phyloP scores from a whole-genome alignment of 768 basidiomycete species.

The Russula sp. region DNA sequence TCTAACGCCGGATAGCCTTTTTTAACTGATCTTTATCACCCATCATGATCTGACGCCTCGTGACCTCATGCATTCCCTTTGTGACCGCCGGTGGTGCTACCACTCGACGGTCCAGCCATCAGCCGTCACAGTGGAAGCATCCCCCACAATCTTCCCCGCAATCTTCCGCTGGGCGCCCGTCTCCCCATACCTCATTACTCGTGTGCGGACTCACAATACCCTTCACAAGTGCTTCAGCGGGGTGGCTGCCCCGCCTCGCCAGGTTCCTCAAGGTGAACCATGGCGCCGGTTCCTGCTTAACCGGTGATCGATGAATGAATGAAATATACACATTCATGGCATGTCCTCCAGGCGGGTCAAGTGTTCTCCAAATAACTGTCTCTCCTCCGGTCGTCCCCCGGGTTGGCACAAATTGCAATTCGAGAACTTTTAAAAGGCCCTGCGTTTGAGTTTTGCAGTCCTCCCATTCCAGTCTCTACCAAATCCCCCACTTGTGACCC shows the following conservation, averaged over 20 bases:
- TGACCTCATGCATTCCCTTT: slow-evolving; percentile 8
- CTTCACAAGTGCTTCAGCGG: slow-evolving; percentile 26
- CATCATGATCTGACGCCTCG: slow-evolving; percentile 27
- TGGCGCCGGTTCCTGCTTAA: slow-evolving; percentile 21
- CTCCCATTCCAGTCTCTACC: slow-evolving; percentile 11
- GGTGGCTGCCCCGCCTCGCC: slow-evolving; percentile 8
- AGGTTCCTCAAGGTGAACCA: slow-evolving; percentile 14
- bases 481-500: slow-evolving; percentile 8
- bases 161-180: slow-evolving; percentile 15
- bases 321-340: slow-evolving; percentile 8
- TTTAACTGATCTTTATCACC: slow-evolving; percentile 28
- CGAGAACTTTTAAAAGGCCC: slow-evolving; percentile 20
- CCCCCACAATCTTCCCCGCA: slow-evolving; percentile 17
- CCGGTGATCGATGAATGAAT: slow-evolving; percentile 24
- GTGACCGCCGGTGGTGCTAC: background rate
- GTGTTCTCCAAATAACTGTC: slow-evolving; percentile 9
- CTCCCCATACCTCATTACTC: slow-evolving; percentile 15
- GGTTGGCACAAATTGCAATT: slow-evolving; percentile 28
- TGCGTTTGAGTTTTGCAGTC: background rate
- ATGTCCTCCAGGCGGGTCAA: slow-evolving; percentile 16
- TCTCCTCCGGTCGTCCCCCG: slow-evolving; percentile 1
- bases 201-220: slow-evolving; percentile 23
- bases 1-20: background rate
- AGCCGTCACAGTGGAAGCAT: slow-evolving; percentile 16
- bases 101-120: slow-evolving; percentile 4